Conservation (phyloP, 1,284 basidiomycete genomes). For the Fomitopsis betulina region DNA sequence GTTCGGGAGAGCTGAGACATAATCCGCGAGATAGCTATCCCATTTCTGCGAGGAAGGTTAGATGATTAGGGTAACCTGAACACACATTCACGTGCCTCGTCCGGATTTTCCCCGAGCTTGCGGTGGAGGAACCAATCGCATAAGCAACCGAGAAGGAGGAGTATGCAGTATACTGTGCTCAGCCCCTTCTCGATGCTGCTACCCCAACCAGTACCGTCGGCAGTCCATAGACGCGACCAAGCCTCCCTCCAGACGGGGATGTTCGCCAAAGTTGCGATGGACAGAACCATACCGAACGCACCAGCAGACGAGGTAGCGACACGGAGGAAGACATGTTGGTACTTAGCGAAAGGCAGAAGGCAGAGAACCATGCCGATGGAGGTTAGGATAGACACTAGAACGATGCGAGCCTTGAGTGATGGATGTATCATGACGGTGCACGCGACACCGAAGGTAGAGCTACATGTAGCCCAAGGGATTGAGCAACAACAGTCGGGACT, state of each 20-base stretch:
- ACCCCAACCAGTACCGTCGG: slow-evolving; percentile 46
- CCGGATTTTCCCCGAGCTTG: slow-evolving; percentile 61
- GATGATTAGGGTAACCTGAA: neutral
- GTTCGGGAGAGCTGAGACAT: slow-evolving; percentile 44
- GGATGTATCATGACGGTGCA: slow-evolving; percentile 57
- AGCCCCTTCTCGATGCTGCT: slow-evolving; percentile 50
- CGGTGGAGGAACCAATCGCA: slow-evolving; percentile 51
- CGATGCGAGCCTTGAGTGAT: slow-evolving; percentile 48
- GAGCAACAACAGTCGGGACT: neutral
- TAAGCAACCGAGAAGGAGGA: slow-evolving; percentile 41
- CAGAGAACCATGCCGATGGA: slow-evolving; percentile 37
- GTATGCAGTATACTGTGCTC: slow-evolving; percentile 51
- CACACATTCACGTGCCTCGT: slow-evolving; percentile 42
- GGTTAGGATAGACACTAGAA: slow-evolving; percentile 42
- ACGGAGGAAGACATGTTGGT: slow-evolving; percentile 46
- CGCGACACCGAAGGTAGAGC: slow-evolving; percentile 45
- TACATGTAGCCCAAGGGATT: slow-evolving; percentile 16
- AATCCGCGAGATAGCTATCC: slow-evolving; percentile 61
- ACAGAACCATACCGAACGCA: slow-evolving; percentile 49
- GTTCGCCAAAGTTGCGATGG: slow-evolving; percentile 50
- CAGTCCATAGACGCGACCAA: slow-evolving; percentile 57
- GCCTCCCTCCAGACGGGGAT: slow-evolving; percentile 52
- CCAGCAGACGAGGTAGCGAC: slow-evolving; percentile 49
- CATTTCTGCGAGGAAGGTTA: slow-evolving; percentile 44
- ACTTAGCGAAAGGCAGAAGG: slow-evolving; percentile 39